A percentile compares a stretch with the other conserved stretches of the same genome.
phyloP scores from a whole-genome alignment of 202 grass and related monocot species.

The Brachypodium distachyon region DNA sequence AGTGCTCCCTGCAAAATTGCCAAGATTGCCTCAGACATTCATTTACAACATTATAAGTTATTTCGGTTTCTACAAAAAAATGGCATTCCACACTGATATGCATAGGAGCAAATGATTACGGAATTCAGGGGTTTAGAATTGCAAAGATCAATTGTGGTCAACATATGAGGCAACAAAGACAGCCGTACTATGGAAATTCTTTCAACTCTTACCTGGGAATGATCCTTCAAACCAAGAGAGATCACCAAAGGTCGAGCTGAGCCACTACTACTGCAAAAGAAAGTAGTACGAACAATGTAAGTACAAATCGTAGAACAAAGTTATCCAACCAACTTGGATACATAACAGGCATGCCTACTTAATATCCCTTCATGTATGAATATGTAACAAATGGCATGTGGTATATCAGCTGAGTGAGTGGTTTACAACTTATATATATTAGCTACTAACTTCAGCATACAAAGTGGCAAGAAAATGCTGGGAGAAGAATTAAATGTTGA shows the following conservation, averaged over 20 bases:
- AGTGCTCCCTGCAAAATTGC: constrained; percentile 44
- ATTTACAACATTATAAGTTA: not conserved
- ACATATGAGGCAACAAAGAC: not conserved
- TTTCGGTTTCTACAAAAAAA: not conserved
- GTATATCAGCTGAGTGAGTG: not conserved
- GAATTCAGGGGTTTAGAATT: not conserved
- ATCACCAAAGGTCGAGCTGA: constrained; percentile 54
- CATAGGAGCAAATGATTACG: not conserved
- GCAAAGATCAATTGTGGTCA: not conserved
- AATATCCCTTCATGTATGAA: not conserved
- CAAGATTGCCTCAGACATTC: not conserved
- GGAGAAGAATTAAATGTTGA: not conserved
- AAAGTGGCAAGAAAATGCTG: not conserved
- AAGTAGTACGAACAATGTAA: not conserved
- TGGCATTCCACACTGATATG: not conserved
- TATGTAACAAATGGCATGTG: not conserved
- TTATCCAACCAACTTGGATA: not conserved
- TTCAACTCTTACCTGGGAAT: constrained; percentile 61
- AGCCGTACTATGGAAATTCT: not conserved
- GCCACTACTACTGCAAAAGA: constrained; percentile 46
- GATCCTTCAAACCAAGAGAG: constrained; percentile 91
- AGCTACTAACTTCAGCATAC: not conserved
- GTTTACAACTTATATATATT: not conserved
- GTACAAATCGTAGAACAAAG: not conserved
- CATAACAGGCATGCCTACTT: no score